Conservation (phyloP, 345 rosid genomes). For the Eucalyptus melliodora region DNA sequence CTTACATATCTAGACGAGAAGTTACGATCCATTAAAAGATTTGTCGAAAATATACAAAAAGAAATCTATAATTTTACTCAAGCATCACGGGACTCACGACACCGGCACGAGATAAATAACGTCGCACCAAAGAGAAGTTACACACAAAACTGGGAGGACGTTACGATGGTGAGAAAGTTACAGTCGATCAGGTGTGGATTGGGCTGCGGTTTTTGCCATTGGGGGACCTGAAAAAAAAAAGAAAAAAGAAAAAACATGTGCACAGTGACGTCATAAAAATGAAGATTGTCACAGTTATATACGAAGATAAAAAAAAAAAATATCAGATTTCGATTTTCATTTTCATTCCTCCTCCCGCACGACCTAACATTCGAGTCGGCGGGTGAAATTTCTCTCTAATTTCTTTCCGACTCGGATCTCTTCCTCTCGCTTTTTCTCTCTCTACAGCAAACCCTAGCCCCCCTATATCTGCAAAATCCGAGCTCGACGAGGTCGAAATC, state of each 20-base stretch:
- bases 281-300: not conserved
- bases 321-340: not conserved
- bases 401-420: not conserved
- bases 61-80: not conserved
- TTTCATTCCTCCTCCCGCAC: not conserved
- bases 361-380: not conserved
- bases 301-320: not conserved
- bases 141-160: not conserved
- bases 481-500: not conserved
- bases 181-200: not conserved
- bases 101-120: not conserved
- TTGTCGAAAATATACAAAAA: not conserved
- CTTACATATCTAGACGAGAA: not conserved
- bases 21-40: not conserved
- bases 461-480: not conserved
- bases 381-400: not conserved
- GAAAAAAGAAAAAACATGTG: accelerated
- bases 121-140: not conserved
- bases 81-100: not conserved
- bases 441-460: not conserved
- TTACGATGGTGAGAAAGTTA: not conserved
- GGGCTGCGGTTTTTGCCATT: not conserved
- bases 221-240: not conserved
- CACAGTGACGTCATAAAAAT: not conserved
- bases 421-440: not conserved